Percentiles rank a stretch among this genome's conserved stretches.
These are phyloP conservation scores for Strobilomyces dryophilus DNA, from an alignment of 768 basidiomycete genomes.

Conservation along the genomic window DNA sequence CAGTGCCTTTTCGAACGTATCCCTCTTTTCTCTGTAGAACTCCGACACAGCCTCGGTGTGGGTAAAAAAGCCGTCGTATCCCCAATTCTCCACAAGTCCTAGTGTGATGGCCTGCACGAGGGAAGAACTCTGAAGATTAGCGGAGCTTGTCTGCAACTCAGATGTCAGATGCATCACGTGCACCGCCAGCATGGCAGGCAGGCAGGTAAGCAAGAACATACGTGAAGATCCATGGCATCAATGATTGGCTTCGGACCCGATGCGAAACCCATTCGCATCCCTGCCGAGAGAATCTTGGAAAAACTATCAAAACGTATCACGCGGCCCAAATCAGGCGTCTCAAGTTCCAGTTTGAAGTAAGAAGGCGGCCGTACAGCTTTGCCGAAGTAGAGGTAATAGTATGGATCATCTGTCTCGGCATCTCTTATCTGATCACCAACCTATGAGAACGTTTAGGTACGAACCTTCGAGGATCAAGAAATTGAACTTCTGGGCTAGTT, in stretches of 20 bases:
- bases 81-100: conserved; percentile 65
- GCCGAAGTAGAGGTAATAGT: conserved; percentile 76
- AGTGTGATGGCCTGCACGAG: conserved; percentile 61
- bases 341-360: conserved; percentile 77
- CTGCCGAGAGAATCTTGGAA: conserved; percentile 76
- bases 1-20: conserved; percentile 75
- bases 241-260: conserved; percentile 69
- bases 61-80: conserved; percentile 64
- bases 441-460: not conserved
- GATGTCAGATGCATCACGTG: conserved; percentile 7
- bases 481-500: conserved; percentile 66
- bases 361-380: conserved; percentile 58
- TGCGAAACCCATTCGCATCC: conserved; percentile 78
- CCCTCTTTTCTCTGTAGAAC: conserved; percentile 71
- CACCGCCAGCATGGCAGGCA: conserved; percentile 9
- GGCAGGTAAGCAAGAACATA: conserved; percentile 33
- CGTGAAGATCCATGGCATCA: conserved; percentile 66
- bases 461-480: conserved; percentile 84
- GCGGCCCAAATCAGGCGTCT: conserved; percentile 63
- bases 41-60: conserved; percentile 68
- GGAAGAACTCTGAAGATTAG: conserved; percentile 64
- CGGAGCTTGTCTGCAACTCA: conserved; percentile 51
- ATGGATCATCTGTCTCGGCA: conserved; percentile 63
- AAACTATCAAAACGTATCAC: conserved; percentile 89
- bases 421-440: not conserved